These are phyloP conservation scores for Phytophthora macrochlamydospora DNA, from an alignment of 352 stramenopile genomes.

Conservation along the genomic window DNA sequence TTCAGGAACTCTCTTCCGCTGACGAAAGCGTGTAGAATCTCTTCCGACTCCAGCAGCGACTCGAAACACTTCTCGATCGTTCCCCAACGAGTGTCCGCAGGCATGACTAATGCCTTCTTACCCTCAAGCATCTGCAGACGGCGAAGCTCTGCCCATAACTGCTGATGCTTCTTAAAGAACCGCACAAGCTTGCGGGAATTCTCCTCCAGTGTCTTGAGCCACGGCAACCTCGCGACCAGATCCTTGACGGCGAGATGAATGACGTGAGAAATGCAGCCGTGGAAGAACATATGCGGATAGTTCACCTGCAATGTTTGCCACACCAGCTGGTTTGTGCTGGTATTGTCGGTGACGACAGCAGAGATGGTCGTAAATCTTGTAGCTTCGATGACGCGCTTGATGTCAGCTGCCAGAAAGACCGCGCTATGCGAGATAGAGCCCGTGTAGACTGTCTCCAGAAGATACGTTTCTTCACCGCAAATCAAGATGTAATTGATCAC, in stretches of 20 bases:
- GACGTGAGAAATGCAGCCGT: conserved; percentile 4
- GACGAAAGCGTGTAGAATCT: conserved; percentile 5
- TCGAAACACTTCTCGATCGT: conserved; percentile 9
- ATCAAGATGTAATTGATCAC: conserved; percentile 13
- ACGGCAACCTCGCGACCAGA: neutral
- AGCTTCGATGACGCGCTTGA: neutral
- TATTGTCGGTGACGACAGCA: conserved; percentile 17
- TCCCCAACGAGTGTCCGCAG: conserved; percentile 11
- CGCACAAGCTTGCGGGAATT: conserved; percentile 4
- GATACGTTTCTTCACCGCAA: neutral
- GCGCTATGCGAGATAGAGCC: conserved; percentile 3
- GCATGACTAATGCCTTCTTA: neutral
- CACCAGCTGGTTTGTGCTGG: neutral
- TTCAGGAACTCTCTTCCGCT: neutral
- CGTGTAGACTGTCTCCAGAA: conserved; percentile 11
- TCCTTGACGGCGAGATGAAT: neutral
- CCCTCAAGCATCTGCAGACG: neutral
- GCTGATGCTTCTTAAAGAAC: conserved; percentile 11
- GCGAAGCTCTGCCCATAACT: conserved; percentile 7
- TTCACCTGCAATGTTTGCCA: neutral
- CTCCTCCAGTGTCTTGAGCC: neutral
- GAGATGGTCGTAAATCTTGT: neutral
- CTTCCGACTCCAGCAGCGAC: neutral
- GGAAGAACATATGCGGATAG: neutral
- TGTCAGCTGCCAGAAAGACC: neutral